phyloP scores from a whole-genome alignment of 148 eudicot genomes.

The Fallopia convolvulus region DNA sequence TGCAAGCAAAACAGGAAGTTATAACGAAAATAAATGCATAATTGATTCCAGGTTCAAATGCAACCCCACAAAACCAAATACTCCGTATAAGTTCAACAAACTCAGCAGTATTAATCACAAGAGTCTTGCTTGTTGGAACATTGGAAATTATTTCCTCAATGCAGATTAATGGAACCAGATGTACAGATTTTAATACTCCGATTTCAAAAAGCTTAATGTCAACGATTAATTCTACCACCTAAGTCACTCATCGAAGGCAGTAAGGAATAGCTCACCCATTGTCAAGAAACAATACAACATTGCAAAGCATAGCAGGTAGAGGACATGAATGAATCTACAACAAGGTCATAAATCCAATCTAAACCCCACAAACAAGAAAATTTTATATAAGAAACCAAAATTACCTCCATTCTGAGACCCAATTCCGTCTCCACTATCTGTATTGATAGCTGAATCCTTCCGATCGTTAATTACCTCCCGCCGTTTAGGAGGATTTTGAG shows the following conservation, averaged over 20 bases:
- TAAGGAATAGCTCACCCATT: no score
- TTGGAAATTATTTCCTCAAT: background rate
- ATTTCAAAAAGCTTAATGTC: background rate
- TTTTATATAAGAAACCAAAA: background rate
- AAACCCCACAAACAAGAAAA: background rate
- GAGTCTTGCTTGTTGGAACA: background rate
- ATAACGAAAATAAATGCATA: background rate
- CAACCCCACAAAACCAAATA: background rate
- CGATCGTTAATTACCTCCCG: background rate
- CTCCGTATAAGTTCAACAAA: background rate
- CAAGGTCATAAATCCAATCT: background rate
- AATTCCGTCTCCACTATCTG: background rate
- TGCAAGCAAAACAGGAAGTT: background rate
- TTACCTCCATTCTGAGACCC: conserved; percentile 10
- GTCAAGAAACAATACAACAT: background rate
- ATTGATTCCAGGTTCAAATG: background rate
- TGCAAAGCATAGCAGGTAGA: background rate
- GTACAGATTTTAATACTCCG: background rate
- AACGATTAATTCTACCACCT: background rate
- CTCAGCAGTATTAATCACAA: background rate
- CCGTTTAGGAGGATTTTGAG: conserved; percentile 21
- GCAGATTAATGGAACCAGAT: background rate
- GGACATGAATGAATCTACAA: background rate
- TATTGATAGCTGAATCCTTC: background rate
- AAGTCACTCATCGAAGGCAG: no score